Conservation (phyloP, 2,329 filamentous ascomycete genomes). For the Cordyceps javanica region DNA sequence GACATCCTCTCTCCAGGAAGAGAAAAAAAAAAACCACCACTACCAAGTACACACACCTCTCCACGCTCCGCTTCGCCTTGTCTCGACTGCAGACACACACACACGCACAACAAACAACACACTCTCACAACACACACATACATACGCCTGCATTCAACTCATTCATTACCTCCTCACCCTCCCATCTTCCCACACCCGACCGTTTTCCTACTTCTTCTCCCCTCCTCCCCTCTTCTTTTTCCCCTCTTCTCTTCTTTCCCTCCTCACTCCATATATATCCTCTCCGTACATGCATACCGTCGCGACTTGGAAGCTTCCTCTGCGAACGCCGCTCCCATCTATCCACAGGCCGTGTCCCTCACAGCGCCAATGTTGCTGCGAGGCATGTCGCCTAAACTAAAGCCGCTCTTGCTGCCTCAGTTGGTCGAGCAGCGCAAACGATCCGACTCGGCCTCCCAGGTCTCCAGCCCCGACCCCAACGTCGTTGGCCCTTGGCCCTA, state of each 20-base stretch:
- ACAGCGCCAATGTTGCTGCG: conserved; percentile 9
- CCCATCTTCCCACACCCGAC: neutral
- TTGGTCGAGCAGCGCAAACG: conserved; percentile 45
- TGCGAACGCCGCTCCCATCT: neutral
- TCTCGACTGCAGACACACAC: neutral
- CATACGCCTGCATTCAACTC: neutral
- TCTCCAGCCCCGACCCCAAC: conserved; percentile 24
- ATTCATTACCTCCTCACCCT: neutral
- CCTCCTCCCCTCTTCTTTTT: neutral
- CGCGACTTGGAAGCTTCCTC: neutral
- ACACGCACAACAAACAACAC: too few relatives aligned
- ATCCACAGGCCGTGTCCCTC: conserved; percentile 8
- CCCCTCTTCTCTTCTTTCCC: neutral
- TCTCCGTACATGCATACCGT: conserved; percentile 1
- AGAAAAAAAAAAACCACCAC: conserved; percentile 3
- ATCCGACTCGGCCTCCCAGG: conserved; percentile 23
- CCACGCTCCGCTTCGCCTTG: neutral
- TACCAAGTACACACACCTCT: neutral
- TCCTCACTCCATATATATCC: neutral
- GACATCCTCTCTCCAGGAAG: too few relatives aligned
- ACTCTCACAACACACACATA: neutral
- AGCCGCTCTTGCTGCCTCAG: conserved; percentile 48
- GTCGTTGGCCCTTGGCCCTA: conserved; percentile 26
- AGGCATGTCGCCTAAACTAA: conserved; percentile 43
- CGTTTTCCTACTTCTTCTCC: too few relatives aligned